Base-by-base conservation (phyloP, 495 filamentous ascomycete genomes). In the Cercophora samala region DNA sequence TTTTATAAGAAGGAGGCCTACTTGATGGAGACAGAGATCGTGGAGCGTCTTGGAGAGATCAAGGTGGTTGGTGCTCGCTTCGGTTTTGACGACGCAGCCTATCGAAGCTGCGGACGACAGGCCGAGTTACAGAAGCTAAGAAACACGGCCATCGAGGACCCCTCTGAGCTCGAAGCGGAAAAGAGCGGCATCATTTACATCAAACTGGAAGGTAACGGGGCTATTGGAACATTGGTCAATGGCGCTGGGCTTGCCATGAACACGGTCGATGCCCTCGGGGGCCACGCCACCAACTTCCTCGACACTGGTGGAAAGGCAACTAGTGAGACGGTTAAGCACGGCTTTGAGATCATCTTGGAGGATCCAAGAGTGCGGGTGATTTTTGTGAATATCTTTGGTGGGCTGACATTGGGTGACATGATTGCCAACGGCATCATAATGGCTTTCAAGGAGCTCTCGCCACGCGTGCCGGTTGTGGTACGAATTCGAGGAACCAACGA, bases 181-280 rank as follows among this genome's bases (percentile, higher is more conserved):
- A 84, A 84, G 65, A 77, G 88, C 63, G 90, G 91, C 22, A 93
- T 93, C 69, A 87, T 92, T 17, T 93, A 91, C 71, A 76, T 92
- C 70, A 88, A 77, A 60, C 75, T 86, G 5, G n/a, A 61, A 1
- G 84, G 84, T 0, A 71, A 80, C 60, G 83, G 85, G 58, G 61
- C 60, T 3, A 85, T 93, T 66, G 91, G 90, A 26, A 93, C 90
- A 2, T 76, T 93, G 37, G 91, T 93, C 65, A 96, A 96, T 72
- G 93, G 93, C 55, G 93, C 93, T 24, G 93, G 93, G 4, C 87
- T 96, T 22, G 92, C 92, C 11, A 96, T 97, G 92, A 96, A 96
- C 77, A 96, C 93, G 0, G 86, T 92, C 65, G 93, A 96, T 72
- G 89, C 90, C 2, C 85, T 96, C 6, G 81, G 84, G 3, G 88